phyloP scores from a whole-genome alignment of 176 grass and related monocot species.

The Neostapfia colusana region DNA sequence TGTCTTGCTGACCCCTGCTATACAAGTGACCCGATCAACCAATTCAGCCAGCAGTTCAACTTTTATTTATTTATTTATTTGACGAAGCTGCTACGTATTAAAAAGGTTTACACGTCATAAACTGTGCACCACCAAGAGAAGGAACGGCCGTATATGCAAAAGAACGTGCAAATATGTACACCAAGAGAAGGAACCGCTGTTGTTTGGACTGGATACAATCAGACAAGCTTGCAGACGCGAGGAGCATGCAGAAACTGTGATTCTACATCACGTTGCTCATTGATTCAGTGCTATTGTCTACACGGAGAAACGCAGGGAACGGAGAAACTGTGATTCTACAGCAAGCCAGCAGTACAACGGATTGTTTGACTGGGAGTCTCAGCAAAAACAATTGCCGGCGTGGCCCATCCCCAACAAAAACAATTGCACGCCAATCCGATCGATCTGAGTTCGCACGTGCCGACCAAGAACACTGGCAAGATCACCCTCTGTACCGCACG shows the following conservation, averaged over 20 bases:
- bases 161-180: not conserved
- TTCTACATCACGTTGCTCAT: not conserved
- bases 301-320: not conserved
- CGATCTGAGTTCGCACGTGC: conserved; percentile 5
- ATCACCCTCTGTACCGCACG: not conserved
- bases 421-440: not conserved
- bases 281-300: not conserved
- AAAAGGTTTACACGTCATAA: not conserved
- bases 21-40: not conserved
- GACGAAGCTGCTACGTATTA: not conserved
- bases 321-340: not conserved
- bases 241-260: not conserved
- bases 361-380: conserved; percentile 9
- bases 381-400: conserved; percentile 21
- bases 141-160: not conserved
- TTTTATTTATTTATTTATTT: not conserved
- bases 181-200: no score
- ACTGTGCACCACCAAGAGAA: not conserved
- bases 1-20: not conserved
- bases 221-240: not conserved
- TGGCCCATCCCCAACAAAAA: conserved; percentile 7
- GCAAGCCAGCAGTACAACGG: not conserved
- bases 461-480: not conserved
- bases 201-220: not conserved
- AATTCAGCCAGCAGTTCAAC: not conserved